Percentiles rank a stretch among this genome's conserved stretches.
phyloP scores from a whole-genome alignment of 1,284 basidiomycete genomes.

The Marasmius tenuissimus region DNA sequence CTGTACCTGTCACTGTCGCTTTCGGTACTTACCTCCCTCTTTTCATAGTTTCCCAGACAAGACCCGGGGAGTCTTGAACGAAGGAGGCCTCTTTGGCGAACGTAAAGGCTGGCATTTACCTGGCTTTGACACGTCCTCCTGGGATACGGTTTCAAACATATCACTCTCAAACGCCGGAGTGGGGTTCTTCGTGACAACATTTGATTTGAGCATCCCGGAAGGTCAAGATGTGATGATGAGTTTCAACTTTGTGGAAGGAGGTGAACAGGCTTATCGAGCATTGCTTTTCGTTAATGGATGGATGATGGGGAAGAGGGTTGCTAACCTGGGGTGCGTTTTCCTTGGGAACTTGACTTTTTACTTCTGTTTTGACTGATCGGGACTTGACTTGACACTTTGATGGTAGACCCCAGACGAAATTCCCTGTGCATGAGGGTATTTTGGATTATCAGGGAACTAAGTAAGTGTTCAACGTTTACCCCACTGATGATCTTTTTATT shows the following conservation, averaged over 20 bases:
- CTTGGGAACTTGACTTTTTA: not conserved
- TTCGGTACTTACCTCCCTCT: constrained; percentile 2
- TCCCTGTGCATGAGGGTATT: constrained; percentile 78
- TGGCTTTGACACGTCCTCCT: constrained; percentile 62
- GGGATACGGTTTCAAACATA: constrained; percentile 55
- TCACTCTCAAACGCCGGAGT: constrained; percentile 59
- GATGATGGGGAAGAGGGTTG: constrained; percentile 80
- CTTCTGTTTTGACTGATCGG: not conserved
- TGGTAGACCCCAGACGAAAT: constrained; percentile 67
- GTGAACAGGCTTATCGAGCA: constrained; percentile 65
- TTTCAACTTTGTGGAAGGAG: constrained; percentile 60
- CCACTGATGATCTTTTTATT: constrained; percentile 2
- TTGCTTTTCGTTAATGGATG: constrained; percentile 82
- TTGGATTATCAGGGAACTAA: constrained; percentile 69
- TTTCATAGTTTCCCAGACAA: constrained; percentile 61
- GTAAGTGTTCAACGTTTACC: constrained; percentile 37
- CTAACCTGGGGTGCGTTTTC: constrained; percentile 60
- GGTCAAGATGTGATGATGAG: constrained; percentile 65
- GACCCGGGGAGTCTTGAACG: constrained; percentile 56
- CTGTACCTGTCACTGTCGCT: not conserved
- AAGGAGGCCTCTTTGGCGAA: constrained; percentile 80
- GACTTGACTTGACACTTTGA: constrained; percentile 6
- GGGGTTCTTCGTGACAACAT: constrained; percentile 78
- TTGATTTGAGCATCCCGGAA: constrained; percentile 58
- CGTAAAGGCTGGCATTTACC: constrained; percentile 83